Base-by-base conservation (phyloP, 345 rosid species). In the Acer campestre region DNA sequence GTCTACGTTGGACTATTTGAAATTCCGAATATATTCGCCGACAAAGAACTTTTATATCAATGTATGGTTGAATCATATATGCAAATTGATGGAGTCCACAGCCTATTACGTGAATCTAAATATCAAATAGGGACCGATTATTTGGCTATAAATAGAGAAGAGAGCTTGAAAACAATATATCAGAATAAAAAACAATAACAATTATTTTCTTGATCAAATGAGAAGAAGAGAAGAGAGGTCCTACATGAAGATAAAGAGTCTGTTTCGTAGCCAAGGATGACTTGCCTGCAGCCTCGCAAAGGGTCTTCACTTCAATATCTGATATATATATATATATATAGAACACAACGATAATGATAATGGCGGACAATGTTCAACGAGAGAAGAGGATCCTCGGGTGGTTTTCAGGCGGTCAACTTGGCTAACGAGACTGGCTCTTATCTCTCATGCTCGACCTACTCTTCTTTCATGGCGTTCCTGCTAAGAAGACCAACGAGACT, bases 221-320 rank as follows among this genome's bases (percentile, higher is more conserved):
- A 35, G 6, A 35, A 23, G 75, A 77, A 18, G 61, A 48, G 51
- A 77, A 78, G 86, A 81, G 78, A 78, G 66, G 78, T 77, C 79
- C 76, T 67, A 53, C 85, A 74, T 81, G 88, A 78, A 82, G 88
- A 80, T 66, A 46, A 17, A 64, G 80, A 68, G 84, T 75, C 74
- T 22, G 86, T 87, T 76, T 80, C 14, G 85, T 83, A 81, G 90
- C 90, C 86, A 85, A 83, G 90, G 84, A 87, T 87, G 88, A 83
- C 85, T 83, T 81, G 86, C 90, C 90, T 83, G 75, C 12, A 31
- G 64, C 83, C 79, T 29, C 40, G 16, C 38, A 23, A 14, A 18
- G 68, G 44, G 67, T 55, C 25, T 63, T 71, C 53, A 14, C 38
- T 22, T 35, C 55, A 38, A 38, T 72, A 10, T 20, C 6, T 55